Conservation (phyloP, 164 flowering plant genomes). For the Vitis amurensis region DNA sequence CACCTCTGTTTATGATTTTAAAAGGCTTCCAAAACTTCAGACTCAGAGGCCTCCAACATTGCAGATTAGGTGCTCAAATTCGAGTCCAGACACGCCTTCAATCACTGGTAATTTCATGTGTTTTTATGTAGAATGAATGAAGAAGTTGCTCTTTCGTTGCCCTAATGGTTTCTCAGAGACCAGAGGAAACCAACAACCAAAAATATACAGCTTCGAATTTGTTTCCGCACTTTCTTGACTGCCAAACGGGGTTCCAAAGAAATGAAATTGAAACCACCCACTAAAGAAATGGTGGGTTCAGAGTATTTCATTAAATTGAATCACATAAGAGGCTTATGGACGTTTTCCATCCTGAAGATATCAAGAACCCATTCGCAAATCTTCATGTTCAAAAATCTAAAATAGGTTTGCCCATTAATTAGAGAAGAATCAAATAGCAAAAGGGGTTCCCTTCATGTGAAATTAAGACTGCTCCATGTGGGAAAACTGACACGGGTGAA, state of each 20-base stretch:
- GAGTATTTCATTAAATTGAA: neutral
- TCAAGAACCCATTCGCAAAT: neutral
- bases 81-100: constrained; percentile 24
- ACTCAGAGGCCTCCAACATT: neutral
- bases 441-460: neutral
- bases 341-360: neutral
- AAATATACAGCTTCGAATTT: neutral
- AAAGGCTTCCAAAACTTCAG: constrained; percentile 1
- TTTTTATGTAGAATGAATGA: neutral
- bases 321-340: neutral
- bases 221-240: neutral
- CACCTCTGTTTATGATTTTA: constrained; percentile 1
- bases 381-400: neutral
- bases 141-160: no score
- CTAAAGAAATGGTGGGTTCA: neutral
- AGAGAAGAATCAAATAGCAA: neutral
- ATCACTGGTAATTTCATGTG: constrained; percentile 25
- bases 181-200: neutral
- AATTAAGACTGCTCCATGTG: no score
- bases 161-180: no score
- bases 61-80: constrained; percentile 29
- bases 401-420: neutral
- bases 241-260: neutral
- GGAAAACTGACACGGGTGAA: neutral
- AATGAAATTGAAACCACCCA: neutral